Percentiles rank a stretch among this genome's conserved stretches.
Evolutionary conservation across 73 alveolate species (phyloP).

Genomic region (Symbiodinium pilosum): DNA sequence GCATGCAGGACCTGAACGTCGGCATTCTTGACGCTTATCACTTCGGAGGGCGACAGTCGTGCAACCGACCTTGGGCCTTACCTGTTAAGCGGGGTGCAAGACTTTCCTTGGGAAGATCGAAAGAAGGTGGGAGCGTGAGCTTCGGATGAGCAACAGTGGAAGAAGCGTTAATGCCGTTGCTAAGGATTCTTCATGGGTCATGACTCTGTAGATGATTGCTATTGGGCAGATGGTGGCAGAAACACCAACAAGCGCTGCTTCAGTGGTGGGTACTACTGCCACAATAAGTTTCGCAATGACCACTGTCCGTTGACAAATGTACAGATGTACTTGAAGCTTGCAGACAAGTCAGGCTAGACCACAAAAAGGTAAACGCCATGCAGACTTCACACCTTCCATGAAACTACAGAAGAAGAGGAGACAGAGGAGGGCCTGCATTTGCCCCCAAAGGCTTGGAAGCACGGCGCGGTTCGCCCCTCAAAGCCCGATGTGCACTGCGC

Average conservation of each 20-base stretch:
- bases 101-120: neutral
- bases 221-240: neutral
- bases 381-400: too few species aligned
- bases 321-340: neutral
- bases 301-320: neutral
- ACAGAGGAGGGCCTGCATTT: too few species aligned
- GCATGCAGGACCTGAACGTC: neutral
- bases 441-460: too few species aligned
- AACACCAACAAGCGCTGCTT: conserved; percentile 28
- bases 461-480: too few species aligned
- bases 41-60: neutral
- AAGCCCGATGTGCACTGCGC: too few species aligned
- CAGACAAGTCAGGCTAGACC: neutral
- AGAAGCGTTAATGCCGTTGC: neutral
- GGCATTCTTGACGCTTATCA: neutral
- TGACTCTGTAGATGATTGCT: neutral
- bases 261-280: conserved; percentile 14
- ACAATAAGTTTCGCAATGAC: neutral
- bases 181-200: conserved; percentile 14
- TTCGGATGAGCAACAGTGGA: too few species aligned
- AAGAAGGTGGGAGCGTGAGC: too few species aligned
- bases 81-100: neutral
- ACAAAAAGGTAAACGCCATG: neutral
- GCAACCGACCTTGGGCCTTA: neutral
- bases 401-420: too few species aligned